Base-by-base conservation (phyloP, 257 asterid genomes). In the Forsythia suspensa region DNA sequence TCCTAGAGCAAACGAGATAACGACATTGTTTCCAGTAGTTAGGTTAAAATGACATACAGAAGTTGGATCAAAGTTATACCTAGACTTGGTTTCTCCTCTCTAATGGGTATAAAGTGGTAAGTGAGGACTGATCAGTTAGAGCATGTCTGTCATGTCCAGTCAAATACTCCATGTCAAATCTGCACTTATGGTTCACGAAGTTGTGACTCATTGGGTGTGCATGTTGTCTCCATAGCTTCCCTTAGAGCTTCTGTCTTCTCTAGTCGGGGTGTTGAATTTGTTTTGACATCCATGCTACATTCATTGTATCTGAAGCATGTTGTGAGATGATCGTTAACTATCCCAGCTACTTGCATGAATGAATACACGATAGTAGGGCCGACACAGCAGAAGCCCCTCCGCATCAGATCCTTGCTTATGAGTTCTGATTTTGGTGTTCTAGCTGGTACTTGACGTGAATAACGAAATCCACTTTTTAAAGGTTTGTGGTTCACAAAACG, bases 361-460 rank as follows among this genome's bases (percentile, higher is more conserved):
- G 96, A 91, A 82, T 91, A 91, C 77, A 92, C 88, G 13, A 92
- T 91, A 6, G 88, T 92, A 2, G 97, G 98, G 21, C 97, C 98
- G 0, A 92, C 94, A 4, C 90, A 89, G 29, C 89, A 85, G 85
- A 92, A 89, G 15, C 95, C 97, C 82, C 96, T 91, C 69, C 75
- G 88, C 93, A 89, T 85, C 89, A 92, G 75, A 81, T 90, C 97
- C 71, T 86, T 92, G 92, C 98, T 94, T 46, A 92, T 83, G 51
- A 84, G 80, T 48, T 90, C 98, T 2, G 98, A 86, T 88, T 94
- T 94, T 72, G 97, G 91, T 21, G 97, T 92, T 88, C 89, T 92
- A 1, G 91, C 85, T 2, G 97, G 93, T 24, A 94, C 84, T 84
- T 92, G 92, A 3, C 96, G 90, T 38, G 87, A 86, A 48, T 92